Conservation (phyloP, 2,329 filamentous ascomycete genomes). For the Corniculantispora saksenae region DNA sequence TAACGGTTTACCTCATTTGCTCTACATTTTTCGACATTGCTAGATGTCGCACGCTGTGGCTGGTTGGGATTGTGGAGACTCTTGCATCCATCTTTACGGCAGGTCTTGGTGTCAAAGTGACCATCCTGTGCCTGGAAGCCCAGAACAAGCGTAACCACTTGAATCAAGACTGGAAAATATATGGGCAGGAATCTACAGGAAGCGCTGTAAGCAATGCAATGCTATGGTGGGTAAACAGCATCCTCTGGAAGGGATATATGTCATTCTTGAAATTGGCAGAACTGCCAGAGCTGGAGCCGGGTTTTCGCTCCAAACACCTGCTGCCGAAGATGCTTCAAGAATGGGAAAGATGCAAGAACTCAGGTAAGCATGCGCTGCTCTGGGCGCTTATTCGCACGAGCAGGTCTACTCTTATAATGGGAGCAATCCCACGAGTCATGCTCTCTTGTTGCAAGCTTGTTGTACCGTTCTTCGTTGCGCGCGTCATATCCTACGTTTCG, state of each 20-base stretch:
- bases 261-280: neutral
- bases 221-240: constrained; percentile 28
- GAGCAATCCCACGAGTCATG: neutral
- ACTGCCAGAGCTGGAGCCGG: constrained; percentile 1
- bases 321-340: neutral
- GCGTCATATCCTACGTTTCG: neutral
- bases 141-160: constrained; percentile 10
- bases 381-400: neutral
- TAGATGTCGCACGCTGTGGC: constrained; percentile 39
- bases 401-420: neutral
- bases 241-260: constrained; percentile 16
- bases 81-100: constrained; percentile 29
- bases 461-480: neutral
- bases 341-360: neutral
- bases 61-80: constrained; percentile 28
- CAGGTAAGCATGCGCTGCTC: neutral
- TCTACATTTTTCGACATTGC: constrained; percentile 40
- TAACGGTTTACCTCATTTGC: constrained; percentile 39
- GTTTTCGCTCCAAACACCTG: constrained; percentile 13
- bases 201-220: constrained; percentile 22
- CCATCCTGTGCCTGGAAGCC: constrained; percentile 24
- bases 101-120: constrained; percentile 31
- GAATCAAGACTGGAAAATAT: constrained; percentile 28
- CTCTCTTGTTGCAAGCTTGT: neutral
- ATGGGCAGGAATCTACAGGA: constrained; percentile 33